Conservation (phyloP, 371 early-diverging fungal genomes). For the Mucor lusitanicus region DNA sequence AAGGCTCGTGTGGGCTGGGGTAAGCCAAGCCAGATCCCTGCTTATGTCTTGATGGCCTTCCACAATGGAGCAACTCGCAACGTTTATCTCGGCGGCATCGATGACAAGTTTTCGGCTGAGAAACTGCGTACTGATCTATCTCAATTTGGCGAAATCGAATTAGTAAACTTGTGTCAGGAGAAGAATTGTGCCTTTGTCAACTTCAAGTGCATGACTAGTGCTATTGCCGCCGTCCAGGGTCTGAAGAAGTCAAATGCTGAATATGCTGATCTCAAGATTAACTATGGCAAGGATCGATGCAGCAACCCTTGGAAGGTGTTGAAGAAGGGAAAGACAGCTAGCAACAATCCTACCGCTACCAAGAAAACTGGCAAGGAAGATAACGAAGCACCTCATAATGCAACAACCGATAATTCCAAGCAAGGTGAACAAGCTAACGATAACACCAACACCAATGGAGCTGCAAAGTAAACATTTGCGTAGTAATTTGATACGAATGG, state of each 20-base stretch:
- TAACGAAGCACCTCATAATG: background rate
- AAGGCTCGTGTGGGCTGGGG: constrained; percentile 82
- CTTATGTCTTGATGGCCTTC: constrained; percentile 57
- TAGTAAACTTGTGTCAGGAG: constrained; percentile 70
- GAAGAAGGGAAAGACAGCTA: background rate
- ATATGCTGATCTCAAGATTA: constrained; percentile 57
- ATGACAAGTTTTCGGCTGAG: constrained; percentile 57
- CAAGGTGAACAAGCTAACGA: background rate
- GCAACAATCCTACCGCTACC: background rate
- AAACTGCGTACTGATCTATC: constrained; percentile 67
- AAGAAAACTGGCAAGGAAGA: background rate
- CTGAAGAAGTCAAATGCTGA: constrained; percentile 48
- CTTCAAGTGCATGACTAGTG: constrained; percentile 63
- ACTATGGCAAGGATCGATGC: constrained; percentile 86
- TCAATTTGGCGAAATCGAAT: constrained; percentile 78
- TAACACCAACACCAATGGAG: background rate
- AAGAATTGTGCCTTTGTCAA: constrained; percentile 87
- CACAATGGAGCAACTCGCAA: constrained; percentile 76
- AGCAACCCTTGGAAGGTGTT: constrained; percentile 46
- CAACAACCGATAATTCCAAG: background rate
- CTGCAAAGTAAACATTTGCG: background rate
- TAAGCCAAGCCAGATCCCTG: constrained; percentile 60
- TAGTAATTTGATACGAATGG: background rate
- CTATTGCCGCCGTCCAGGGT: constrained; percentile 53
- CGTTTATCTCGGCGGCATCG: constrained; percentile 74